Percentiles rank a stretch among this genome's conserved stretches.
Evolutionary conservation across 164 flowering plant genomes (phyloP).

Genomic region (Vitis labrusca): DNA sequence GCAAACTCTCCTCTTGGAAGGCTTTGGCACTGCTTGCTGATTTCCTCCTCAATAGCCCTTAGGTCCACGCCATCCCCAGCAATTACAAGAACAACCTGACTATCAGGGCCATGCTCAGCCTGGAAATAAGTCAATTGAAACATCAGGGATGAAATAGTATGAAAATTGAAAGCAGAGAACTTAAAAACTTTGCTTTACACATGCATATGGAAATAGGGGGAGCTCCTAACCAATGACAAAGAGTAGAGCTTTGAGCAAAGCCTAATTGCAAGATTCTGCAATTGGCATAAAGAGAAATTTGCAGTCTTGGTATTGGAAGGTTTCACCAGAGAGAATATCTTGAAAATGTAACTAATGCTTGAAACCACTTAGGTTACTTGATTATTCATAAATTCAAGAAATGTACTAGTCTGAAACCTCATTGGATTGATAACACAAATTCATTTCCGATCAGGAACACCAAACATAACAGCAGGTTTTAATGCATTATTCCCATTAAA

Average conservation of each 20-base stretch:
- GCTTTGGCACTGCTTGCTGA: constrained; percentile 68
- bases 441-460: too few species aligned
- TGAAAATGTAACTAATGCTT: background rate
- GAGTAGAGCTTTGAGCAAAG: background rate
- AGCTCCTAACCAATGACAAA: background rate
- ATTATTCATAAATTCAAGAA: too few species aligned
- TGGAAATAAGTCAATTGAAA: constrained; percentile 30
- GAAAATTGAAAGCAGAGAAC: background rate
- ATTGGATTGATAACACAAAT: too few species aligned
- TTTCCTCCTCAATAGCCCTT: constrained; percentile 69
- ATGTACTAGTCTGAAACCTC: too few species aligned
- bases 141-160: background rate
- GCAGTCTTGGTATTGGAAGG: background rate
- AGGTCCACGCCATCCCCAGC: constrained; percentile 82
- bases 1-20: constrained; percentile 91
- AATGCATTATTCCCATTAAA: too few species aligned
- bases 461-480: too few species aligned
- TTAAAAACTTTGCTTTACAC: background rate
- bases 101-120: constrained; percentile 99
- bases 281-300: background rate
- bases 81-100: constrained; percentile 95
- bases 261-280: background rate
- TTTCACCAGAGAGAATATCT: background rate
- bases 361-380: too few species aligned
- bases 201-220: background rate